A percentile compares a stretch with the other conserved stretches of the same genome.
Conservation (phyloP, 1,139 yeast species). For the Blastobotrys petasosporus region DNA sequence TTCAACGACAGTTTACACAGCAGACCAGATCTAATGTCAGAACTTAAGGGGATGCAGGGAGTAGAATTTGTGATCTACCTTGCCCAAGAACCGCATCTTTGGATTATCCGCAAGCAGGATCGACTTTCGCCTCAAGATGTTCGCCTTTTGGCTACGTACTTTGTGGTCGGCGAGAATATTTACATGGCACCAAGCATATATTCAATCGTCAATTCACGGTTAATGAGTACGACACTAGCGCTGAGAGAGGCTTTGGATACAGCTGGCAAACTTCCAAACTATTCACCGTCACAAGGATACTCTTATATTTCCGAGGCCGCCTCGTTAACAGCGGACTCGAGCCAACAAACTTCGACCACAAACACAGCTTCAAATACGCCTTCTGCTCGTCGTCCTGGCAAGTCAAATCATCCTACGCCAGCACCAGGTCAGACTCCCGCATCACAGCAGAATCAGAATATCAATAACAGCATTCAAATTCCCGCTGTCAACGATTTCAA, state of each 20-base stretch:
- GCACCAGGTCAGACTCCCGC: constrained; percentile 13
- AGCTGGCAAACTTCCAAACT: constrained; percentile 33
- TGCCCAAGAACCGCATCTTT: constrained; percentile 82
- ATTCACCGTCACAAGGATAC: constrained; percentile 35
- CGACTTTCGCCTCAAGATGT: constrained; percentile 50
- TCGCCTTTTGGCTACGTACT: constrained; percentile 63
- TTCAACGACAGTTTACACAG: constrained; percentile 52
- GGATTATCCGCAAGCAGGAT: constrained; percentile 82
- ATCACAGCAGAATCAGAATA: constrained; percentile 6
- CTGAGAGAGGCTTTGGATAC: constrained; percentile 29
- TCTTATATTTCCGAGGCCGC: constrained; percentile 25
- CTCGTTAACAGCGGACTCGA: background rate
- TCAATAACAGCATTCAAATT: constrained; percentile 10
- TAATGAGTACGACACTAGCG: constrained; percentile 36
- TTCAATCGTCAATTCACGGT: constrained; percentile 50
- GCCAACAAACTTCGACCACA: background rate
- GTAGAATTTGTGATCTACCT: constrained; percentile 72
- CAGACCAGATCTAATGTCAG: constrained; percentile 38
- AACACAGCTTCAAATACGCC: constrained; percentile 3
- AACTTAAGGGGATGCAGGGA: constrained; percentile 75
- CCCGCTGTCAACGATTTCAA: constrained; percentile 19
- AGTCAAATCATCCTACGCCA: constrained; percentile 17
- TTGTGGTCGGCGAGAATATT: constrained; percentile 84
- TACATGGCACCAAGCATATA: constrained; percentile 78
- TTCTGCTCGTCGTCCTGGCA: background rate